Percentiles rank a stretch among this genome's conserved stretches.
Conservation (phyloP, 192 early-diverging fungal species). For the Hyaloraphidium curvatum region DNA sequence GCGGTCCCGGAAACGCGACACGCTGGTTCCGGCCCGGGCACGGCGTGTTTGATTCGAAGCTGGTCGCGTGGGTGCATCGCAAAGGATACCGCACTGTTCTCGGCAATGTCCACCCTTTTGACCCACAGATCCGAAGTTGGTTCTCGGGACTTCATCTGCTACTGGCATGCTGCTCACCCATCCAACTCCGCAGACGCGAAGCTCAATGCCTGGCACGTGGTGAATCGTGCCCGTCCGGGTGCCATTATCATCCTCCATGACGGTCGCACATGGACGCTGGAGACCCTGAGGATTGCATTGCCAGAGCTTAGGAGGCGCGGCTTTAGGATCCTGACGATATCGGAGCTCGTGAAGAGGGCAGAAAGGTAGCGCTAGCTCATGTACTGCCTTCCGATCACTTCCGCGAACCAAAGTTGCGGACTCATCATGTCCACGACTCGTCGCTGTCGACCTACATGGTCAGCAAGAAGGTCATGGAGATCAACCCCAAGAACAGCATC, state of each 20-base stretch:
- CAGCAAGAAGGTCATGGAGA: conserved; percentile 96
- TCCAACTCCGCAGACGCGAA: not conserved
- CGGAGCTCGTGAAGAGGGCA: no score
- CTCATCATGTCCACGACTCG: conserved; percentile 93
- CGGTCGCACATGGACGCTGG: not conserved
- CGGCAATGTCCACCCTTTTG: not conserved
- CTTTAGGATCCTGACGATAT: no score
- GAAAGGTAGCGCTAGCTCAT: no score
- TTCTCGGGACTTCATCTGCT: not conserved
- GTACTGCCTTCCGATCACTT: no score
- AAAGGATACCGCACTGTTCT: not conserved
- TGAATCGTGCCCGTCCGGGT: not conserved
- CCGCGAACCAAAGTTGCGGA: no score
- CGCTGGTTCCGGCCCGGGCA: not conserved
- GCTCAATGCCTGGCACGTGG: not conserved
- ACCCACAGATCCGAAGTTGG: not conserved
- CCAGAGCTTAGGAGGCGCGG: not conserved
- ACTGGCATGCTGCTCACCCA: not conserved
- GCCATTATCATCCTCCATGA: not conserved
- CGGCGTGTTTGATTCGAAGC: not conserved
- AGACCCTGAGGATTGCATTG: not conserved
- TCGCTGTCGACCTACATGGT: conserved; percentile 99
- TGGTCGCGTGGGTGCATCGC: not conserved
- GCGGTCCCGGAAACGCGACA: not conserved
- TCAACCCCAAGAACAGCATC: conserved; percentile 92